These are phyloP conservation scores for Lepidopterella palustris DNA, from an alignment of 495 filamentous ascomycete species.

Conservation along the genomic window DNA sequence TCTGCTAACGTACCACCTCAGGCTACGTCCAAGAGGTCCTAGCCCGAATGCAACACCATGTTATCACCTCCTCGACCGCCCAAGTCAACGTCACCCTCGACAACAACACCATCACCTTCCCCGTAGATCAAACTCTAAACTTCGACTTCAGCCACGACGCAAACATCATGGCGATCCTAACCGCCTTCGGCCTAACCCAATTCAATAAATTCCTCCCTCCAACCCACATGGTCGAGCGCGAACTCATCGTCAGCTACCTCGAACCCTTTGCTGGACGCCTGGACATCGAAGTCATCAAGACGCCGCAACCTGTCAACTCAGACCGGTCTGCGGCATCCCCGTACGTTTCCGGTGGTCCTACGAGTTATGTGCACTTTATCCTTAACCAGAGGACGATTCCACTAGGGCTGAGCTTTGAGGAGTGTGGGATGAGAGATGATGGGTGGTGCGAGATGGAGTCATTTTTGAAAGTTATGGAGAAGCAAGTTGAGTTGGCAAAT, in stretches of 20 bases:
- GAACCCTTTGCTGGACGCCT: conserved; percentile 55
- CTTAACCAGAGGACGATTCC: conserved; percentile 59
- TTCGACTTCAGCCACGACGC: conserved; percentile 37
- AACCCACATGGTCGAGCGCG: conserved; percentile 41
- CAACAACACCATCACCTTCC: conserved; percentile 44
- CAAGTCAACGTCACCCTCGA: conserved; percentile 53
- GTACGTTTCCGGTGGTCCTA: conserved; percentile 34
- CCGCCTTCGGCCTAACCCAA: conserved; percentile 52
- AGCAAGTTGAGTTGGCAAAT: conserved; percentile 41
- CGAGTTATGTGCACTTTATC: conserved; percentile 58
- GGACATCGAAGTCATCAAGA: conserved; percentile 58
- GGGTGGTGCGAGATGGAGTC: conserved; percentile 58
- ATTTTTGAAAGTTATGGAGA: conserved; percentile 43
- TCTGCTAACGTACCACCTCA: neutral
- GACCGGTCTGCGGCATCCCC: conserved; percentile 31
- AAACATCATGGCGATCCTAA: conserved; percentile 37
- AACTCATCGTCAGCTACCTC: conserved; percentile 50
- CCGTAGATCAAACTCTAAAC: conserved; percentile 45
- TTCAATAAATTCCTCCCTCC: conserved; percentile 43
- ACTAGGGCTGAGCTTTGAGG: conserved; percentile 48
- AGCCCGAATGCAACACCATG: conserved; percentile 51
- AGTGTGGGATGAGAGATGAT: conserved; percentile 53
- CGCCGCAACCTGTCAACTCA: conserved; percentile 46
- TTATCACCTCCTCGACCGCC: conserved; percentile 45
- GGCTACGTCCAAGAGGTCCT: conserved; percentile 55